Evolutionary conservation across 2,329 filamentous ascomycete genomes (phyloP).

Genomic region (Ophiocordyceps australis): DNA sequence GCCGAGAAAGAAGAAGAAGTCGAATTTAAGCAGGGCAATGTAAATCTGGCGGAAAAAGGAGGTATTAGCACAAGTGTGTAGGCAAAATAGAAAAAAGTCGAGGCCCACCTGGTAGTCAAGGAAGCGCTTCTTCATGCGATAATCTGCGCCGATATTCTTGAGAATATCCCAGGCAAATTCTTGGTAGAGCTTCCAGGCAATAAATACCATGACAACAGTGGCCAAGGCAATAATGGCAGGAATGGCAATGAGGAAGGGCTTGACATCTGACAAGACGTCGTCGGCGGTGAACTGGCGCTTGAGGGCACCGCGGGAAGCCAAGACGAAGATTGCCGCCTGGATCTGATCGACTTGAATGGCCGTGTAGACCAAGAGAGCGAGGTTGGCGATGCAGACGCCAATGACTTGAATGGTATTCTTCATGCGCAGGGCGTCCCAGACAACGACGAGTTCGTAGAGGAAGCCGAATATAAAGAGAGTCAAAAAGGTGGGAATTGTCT

Average conservation of each 20-base stretch:
- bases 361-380: conserved; percentile 82
- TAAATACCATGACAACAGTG: conserved; percentile 53
- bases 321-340: conserved; percentile 43
- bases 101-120: conserved; percentile 74
- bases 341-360: conserved; percentile 90
- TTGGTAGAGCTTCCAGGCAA: conserved; percentile 91
- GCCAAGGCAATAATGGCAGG: conserved; percentile 66
- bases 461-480: conserved; percentile 96
- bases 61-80: conserved; percentile 6
- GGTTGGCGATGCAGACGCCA: conserved; percentile 80
- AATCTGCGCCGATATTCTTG: conserved; percentile 95
- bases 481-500: conserved; percentile 83
- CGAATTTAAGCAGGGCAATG: conserved; percentile 93
- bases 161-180: conserved; percentile 99
- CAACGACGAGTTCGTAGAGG: conserved; percentile 74
- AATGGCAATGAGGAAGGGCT: conserved; percentile 67
- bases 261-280: conserved; percentile 49
- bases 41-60: conserved; percentile 75
- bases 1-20: conserved; percentile 99
- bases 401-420: conserved; percentile 99
- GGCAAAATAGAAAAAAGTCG: neutral
- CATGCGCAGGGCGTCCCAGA: conserved; percentile 81
- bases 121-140: conserved; percentile 92
- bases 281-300: conserved; percentile 9
- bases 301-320: conserved; percentile 29